A percentile compares a stretch with the other conserved stretches of the same genome.
phyloP scores from a whole-genome alignment of 2,329 filamentous ascomycete species.

The Pestalotiopsis sp. region DNA sequence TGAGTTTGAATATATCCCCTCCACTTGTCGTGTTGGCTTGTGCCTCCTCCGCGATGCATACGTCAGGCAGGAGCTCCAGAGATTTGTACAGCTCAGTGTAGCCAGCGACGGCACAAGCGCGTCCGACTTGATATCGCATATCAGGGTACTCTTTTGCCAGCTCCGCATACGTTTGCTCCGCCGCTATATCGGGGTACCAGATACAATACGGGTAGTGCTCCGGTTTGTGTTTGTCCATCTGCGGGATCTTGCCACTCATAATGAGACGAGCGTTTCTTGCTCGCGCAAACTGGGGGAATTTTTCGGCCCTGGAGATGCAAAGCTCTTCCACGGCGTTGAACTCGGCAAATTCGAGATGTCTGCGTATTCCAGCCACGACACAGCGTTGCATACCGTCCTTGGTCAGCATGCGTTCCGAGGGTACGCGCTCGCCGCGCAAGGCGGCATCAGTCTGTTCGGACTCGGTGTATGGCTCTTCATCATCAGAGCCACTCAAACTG shows the following conservation, averaged over 20 bases:
- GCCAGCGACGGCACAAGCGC: conserved; percentile 42
- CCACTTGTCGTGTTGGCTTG: conserved; percentile 24
- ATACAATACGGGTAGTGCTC: conserved; percentile 41
- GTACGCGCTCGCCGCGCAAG: neutral
- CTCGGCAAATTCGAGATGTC: neutral
- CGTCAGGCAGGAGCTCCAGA: conserved; percentile 40
- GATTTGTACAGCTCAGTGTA: conserved; percentile 38
- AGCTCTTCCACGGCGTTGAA: neutral
- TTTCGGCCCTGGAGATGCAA: neutral
- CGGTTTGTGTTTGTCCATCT: conserved; percentile 19
- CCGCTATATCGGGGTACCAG: conserved; percentile 40
- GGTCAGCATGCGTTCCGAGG: neutral
- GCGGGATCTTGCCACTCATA: conserved; percentile 38
- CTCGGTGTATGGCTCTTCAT: neutral
- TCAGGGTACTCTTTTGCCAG: conserved; percentile 33
- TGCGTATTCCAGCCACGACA: neutral
- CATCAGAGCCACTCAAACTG: neutral
- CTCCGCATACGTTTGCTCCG: conserved; percentile 37
- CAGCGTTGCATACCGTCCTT: neutral
- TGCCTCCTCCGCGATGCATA: conserved; percentile 43
- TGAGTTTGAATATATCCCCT: neutral
- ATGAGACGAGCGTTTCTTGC: conserved; percentile 36
- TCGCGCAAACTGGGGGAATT: neutral
- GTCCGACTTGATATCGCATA: conserved; percentile 40
- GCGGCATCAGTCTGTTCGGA: neutral